Conservation (phyloP, 495 filamentous ascomycete species). For the Aspergillus biplanus region DNA sequence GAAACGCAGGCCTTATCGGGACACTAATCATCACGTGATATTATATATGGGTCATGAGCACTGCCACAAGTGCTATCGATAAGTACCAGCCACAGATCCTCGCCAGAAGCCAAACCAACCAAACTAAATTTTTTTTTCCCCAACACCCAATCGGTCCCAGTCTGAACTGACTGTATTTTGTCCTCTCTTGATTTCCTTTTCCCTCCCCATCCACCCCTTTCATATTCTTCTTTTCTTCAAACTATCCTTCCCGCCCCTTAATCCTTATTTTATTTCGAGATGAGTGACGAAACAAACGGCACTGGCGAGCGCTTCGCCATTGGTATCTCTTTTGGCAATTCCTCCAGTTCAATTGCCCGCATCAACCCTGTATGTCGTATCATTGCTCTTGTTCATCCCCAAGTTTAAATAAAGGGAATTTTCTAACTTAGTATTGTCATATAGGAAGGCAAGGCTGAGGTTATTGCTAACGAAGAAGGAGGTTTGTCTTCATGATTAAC, state of each 20-base stretch:
- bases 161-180: conserved; percentile 24
- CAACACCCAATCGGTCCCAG: conserved; percentile 28
- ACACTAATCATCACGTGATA: conserved; percentile 30
- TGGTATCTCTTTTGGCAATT: conserved; percentile 97
- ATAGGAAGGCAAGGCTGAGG: conserved; percentile 90
- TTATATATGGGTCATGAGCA: not conserved
- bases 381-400: not conserved
- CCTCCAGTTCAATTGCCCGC: conserved; percentile 93
- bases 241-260: conserved; percentile 24
- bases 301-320: conserved; percentile 71
- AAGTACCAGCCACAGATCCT: conserved; percentile 42
- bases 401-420: not conserved
- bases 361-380: conserved; percentile 62
- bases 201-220: conserved; percentile 12
- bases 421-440: conserved; percentile 22
- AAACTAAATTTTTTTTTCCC: conserved; percentile 31
- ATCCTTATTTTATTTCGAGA: conserved; percentile 38
- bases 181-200: conserved; percentile 13
- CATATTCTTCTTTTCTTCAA: conserved; percentile 21
- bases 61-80: conserved; percentile 47
- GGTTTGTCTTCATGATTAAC: conserved; percentile 56
- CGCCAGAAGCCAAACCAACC: conserved; percentile 25
- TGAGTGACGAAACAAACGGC: conserved; percentile 58
- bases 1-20: conserved; percentile 24
- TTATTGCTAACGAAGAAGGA: conserved; percentile 99